Conservation (phyloP, 2,329 filamentous ascomycete species). For the Trichoderma semiorbis region DNA sequence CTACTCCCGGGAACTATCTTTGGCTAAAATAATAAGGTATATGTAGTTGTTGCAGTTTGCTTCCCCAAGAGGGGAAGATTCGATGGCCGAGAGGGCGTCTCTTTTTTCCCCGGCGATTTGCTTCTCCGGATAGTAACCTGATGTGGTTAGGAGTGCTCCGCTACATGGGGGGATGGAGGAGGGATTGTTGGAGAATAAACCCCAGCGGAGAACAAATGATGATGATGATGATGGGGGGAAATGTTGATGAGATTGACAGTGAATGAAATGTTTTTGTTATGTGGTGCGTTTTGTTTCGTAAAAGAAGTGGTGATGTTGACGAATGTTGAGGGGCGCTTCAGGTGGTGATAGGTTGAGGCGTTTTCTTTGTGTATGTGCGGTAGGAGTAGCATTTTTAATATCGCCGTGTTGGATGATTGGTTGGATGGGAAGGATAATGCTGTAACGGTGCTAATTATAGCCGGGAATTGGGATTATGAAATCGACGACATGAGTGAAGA, state of each 20-base stretch:
- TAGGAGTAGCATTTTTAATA: too few relatives aligned
- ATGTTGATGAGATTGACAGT: background rate
- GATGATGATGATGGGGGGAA: background rate
- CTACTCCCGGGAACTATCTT: background rate
- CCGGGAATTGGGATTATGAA: background rate
- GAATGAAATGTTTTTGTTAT: background rate
- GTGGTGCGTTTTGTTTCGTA: background rate
- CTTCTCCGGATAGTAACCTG: slow-evolving; percentile 13
- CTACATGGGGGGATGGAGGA: background rate
- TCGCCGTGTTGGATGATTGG: background rate
- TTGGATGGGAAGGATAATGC: background rate
- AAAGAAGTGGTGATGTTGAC: background rate
- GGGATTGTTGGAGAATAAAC: background rate
- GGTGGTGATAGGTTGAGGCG: too few relatives aligned
- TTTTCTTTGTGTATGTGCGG: too few relatives aligned
- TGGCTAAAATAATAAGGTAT: background rate
- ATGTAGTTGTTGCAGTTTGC: background rate
- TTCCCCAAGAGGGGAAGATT: background rate
- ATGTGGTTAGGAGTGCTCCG: slow-evolving; percentile 8
- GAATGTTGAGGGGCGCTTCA: too few relatives aligned
- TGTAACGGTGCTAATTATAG: background rate
- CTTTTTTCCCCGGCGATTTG: background rate
- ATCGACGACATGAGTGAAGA: background rate
- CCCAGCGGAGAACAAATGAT: background rate
- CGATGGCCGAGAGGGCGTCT: background rate